Percentiles rank a stretch among this genome's conserved stretches.
Conservation (phyloP, 257 asterid species). For the Penstemon davidsonii region DNA sequence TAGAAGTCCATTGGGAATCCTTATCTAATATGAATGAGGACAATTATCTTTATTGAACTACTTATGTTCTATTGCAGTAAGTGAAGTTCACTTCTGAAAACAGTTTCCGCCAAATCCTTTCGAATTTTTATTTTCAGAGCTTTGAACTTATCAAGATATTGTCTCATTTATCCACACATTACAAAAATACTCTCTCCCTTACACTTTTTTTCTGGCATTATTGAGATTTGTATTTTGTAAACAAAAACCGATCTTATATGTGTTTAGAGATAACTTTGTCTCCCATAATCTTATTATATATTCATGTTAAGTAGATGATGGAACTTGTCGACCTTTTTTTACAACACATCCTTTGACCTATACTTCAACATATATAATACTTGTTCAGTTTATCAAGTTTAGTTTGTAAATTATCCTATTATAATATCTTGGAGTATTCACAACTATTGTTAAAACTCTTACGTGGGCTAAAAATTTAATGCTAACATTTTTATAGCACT, state of each 20-base stretch:
- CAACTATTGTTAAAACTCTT: constrained; percentile 12
- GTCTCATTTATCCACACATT: background rate
- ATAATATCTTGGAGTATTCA: constrained; percentile 8
- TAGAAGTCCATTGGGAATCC: no score
- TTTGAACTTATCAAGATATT: background rate
- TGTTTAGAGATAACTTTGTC: background rate
- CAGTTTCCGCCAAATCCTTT: constrained; percentile 12
- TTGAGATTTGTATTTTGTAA: background rate
- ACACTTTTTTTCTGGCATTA: background rate
- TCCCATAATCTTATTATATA: background rate
- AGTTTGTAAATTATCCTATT: background rate
- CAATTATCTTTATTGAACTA: constrained; percentile 52
- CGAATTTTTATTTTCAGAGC: background rate
- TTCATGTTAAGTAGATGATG: background rate
- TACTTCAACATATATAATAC: background rate
- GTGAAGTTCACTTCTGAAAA: constrained; percentile 26
- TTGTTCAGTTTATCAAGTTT: constrained; percentile 8
- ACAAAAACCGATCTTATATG: background rate
- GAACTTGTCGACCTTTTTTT: background rate
- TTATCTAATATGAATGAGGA: no score
- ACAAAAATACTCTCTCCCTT: background rate
- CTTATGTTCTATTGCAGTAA: constrained; percentile 82
- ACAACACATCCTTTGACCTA: constrained; percentile 17
- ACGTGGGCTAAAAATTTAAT: constrained; percentile 11
- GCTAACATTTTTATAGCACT: background rate